Conservation (phyloP, 768 basidiomycete species). For the Sistotremastrum suecicum region DNA sequence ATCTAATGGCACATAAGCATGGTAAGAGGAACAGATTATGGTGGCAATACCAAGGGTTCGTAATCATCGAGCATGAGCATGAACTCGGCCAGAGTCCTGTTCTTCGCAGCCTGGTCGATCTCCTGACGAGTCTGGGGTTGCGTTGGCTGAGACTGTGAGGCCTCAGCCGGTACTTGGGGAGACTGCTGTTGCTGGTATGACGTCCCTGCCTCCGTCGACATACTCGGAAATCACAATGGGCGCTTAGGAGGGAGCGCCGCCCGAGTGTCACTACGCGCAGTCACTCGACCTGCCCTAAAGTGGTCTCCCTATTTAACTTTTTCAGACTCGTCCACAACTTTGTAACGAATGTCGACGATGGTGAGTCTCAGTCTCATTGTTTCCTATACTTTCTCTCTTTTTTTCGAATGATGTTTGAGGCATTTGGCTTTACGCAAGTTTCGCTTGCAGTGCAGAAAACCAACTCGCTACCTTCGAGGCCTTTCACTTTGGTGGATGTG, state of each 20-base stretch:
- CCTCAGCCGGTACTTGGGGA: neutral
- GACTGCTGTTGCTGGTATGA: too few species aligned
- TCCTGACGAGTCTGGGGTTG: conserved; percentile 47
- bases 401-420: neutral
- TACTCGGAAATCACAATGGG: too few species aligned
- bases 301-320: too few species aligned
- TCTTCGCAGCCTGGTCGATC: conserved; percentile 73
- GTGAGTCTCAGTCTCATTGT: too few species aligned
- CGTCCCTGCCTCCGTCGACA: too few species aligned
- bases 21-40: neutral
- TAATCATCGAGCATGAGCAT: conserved; percentile 95
- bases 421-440: neutral
- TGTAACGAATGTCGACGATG: conserved; percentile 1
- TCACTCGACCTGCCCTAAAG: too few species aligned
- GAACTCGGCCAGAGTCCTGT: conserved; percentile 84
- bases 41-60: conserved; percentile 65
- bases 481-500: neutral
- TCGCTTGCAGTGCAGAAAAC: neutral
- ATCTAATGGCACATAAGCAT: conserved; percentile 36
- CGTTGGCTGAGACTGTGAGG: conserved; percentile 8
- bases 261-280: too few species aligned
- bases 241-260: too few species aligned
- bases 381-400: neutral
- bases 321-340: too few species aligned
- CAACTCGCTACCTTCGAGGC: neutral